These are phyloP conservation scores for Penicillium thymicola DNA, from an alignment of 2,329 filamentous ascomycete genomes.

Conservation along the genomic window DNA sequence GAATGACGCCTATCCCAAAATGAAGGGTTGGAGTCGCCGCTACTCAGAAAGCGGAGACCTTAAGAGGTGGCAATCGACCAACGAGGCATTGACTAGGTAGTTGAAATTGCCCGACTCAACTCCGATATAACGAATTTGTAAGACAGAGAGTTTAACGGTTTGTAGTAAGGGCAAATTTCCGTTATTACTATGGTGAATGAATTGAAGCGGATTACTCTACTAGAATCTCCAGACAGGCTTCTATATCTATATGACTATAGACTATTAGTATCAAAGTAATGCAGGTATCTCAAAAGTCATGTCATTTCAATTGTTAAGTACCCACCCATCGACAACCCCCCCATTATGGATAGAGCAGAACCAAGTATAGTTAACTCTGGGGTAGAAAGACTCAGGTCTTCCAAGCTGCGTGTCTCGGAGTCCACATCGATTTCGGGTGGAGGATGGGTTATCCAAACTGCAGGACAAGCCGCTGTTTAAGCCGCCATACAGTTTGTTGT, in stretches of 20 bases:
- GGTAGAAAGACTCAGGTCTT: not conserved
- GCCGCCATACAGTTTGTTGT: too few relatives aligned
- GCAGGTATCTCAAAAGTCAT: not conserved
- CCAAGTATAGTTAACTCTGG: too few relatives aligned
- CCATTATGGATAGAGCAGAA: not conserved
- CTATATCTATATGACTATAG: too few relatives aligned
- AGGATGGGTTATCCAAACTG: not conserved
- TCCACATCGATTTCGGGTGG: not conserved
- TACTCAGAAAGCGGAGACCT: not conserved
- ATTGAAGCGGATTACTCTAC: not conserved
- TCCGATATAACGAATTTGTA: not conserved
- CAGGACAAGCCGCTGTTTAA: not conserved
- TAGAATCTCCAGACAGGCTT: not conserved
- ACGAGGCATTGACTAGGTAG: not conserved
- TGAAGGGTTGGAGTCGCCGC: not conserved
- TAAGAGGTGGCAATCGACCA: not conserved
- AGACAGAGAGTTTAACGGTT: too few relatives aligned
- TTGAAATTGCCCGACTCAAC: not conserved
- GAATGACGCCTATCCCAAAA: not conserved
- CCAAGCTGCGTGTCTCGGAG: not conserved
- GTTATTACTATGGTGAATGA: not conserved
- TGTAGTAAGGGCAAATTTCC: too few relatives aligned
- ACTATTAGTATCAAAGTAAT: not conserved
- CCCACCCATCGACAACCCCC: not conserved
- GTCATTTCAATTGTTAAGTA: too few relatives aligned